Base-by-base conservation (phyloP, 148 eudicot species). In the Rhododendron ferrugineum region DNA sequence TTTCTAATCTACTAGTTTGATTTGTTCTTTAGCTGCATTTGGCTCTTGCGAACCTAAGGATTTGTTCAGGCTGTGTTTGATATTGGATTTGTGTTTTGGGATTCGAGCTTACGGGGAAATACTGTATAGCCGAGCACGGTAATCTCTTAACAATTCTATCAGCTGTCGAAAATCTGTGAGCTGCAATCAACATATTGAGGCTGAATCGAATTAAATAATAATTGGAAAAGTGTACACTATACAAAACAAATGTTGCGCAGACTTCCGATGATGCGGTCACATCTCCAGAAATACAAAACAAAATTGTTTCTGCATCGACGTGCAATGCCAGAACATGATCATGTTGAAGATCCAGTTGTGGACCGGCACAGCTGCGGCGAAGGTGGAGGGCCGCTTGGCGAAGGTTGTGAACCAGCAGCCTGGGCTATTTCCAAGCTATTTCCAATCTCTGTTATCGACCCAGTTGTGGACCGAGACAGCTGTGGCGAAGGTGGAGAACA, bases 401-500 rank as follows among this genome's bases (percentile, higher is more conserved):
- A 22, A 58, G 64, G 26, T 58, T 26, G 10, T 20, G 64, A 22
- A 5, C 64, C 4, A 22, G 64, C 22, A 58, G 64, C 64, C 64
- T 20, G 26, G 64, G 64, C 64, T 58, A 3, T 6, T 6, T 58
- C 64, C 64, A 20, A 58, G 11, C n/a, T 58, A 32, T 49, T 32
- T 78, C 22, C 60, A 3, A 54, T 18, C 60, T 54, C 60, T 0
- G 3, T n/a, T 62, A n/a, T 22, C 11, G 70, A 62, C 36, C 36
- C 36, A 28, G 89, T 88, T 6, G 93, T 77, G 0, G 92, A 87
- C 62, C 90, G 66, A 2, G 92, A 92, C 79, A 90, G 37, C 75
- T 14, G 36, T 4, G 88, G 85, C 10, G 89, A 90, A 5, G 88
- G 86, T 42, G 88, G 90, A 88, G 88, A 88, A 81, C 94, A 92